Conservation (phyloP, 495 filamentous ascomycete species). For the Oidiodendron maius region DNA sequence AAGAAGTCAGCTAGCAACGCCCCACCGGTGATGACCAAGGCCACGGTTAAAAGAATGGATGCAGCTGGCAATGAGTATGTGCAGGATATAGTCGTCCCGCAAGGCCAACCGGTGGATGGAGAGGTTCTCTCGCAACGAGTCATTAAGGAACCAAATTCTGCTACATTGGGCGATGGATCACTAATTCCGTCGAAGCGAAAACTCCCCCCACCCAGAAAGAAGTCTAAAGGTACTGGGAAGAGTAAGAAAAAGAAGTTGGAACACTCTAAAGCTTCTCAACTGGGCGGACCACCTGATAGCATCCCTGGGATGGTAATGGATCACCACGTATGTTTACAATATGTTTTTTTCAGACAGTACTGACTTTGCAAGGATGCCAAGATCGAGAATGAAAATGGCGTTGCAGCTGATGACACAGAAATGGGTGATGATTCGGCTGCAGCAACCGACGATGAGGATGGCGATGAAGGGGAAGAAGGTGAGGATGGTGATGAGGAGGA, state of each 20-base stretch:
- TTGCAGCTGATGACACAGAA: slow-evolving; percentile 32
- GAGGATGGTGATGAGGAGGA: slow-evolving; percentile 53
- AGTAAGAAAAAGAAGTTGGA: slow-evolving; percentile 62
- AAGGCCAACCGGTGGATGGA: slow-evolving; percentile 76
- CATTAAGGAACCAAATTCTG: slow-evolving; percentile 32
- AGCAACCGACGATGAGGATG: slow-evolving; percentile 52
- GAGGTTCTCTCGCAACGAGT: slow-evolving; percentile 61
- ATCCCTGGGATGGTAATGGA: slow-evolving; percentile 14
- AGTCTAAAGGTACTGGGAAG: slow-evolving; percentile 61
- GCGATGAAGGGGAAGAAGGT: slow-evolving; percentile 45
- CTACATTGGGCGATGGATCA: slow-evolving; percentile 2
- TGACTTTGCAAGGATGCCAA: slow-evolving; percentile 29
- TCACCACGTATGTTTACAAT: too few species aligned
- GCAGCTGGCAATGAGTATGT: slow-evolving; percentile 72
- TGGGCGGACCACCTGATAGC: too few species aligned
- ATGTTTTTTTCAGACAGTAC: too few species aligned
- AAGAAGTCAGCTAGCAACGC: slow-evolving; percentile 29
- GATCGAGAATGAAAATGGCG: slow-evolving; percentile 12
- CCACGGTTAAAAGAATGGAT: slow-evolving; percentile 71
- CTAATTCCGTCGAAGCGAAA: slow-evolving; percentile 44
- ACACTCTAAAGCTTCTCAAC: too few species aligned
- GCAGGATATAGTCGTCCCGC: slow-evolving; percentile 72
- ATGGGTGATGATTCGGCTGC: slow-evolving; percentile 32
- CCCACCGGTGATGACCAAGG: slow-evolving; percentile 56
- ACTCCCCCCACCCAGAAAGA: slow-evolving; percentile 62